Conservation (phyloP, 106 monocot species). For the Acorus calamus region DNA sequence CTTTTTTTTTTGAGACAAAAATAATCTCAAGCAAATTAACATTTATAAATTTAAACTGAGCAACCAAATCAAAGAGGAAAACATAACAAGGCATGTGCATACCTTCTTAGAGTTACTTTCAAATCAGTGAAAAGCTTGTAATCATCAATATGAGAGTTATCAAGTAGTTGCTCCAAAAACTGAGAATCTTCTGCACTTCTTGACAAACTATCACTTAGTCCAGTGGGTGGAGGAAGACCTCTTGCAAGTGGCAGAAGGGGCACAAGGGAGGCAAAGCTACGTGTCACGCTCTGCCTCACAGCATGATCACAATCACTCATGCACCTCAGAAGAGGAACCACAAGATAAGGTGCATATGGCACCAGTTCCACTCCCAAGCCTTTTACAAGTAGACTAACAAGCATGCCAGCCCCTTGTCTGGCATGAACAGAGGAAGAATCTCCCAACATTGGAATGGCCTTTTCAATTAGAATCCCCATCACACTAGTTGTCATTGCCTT, state of each 20-base stretch:
- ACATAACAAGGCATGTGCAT: background rate
- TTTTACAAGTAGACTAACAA: conserved; percentile 85
- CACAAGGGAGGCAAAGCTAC: conserved; percentile 97
- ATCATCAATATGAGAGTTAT: conserved; percentile 95
- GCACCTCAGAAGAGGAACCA: conserved; percentile 89
- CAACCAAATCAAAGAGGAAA: background rate
- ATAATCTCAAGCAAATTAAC: too few relatives aligned
- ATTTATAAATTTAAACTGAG: background rate
- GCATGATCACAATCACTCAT: conserved; percentile 75
- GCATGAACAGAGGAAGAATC: conserved; percentile 59
- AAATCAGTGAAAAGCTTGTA: conserved; percentile 69
- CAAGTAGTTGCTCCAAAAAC: conserved; percentile 95
- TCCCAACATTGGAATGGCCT: conserved; percentile 74
- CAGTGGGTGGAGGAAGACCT: conserved; percentile 56
- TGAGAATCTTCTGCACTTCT: conserved; percentile 68
- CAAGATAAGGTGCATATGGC: conserved; percentile 87
- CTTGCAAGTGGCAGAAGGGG: conserved; percentile 81
- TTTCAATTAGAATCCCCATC: conserved; percentile 69
- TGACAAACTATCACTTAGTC: conserved; percentile 57
- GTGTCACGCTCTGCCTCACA: conserved; percentile 87
- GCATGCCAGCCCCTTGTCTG: conserved; percentile 92
- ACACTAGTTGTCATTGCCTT: conserved; percentile 66
- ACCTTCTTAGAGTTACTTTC: conserved; percentile 77
- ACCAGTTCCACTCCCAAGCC: conserved; percentile 70
- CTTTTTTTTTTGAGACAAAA: too few relatives aligned